phyloP scores from a whole-genome alignment of 2,329 filamentous ascomycete species.

The Botrytis aclada region DNA sequence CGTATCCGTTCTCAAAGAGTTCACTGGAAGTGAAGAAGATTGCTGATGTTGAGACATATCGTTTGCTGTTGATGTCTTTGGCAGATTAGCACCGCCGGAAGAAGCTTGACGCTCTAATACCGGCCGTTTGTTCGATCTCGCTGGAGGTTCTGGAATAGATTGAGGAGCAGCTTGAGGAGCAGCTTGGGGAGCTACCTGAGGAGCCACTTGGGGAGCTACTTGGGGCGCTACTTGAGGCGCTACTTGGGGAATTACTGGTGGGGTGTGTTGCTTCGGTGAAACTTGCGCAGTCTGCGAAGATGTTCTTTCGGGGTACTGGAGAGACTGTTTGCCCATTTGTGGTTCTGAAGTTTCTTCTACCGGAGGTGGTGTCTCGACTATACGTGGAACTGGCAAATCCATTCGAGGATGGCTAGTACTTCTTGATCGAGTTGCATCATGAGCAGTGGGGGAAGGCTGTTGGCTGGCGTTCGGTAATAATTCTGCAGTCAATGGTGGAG shows the following conservation, averaged over 20 bases:
- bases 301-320: slow-evolving; percentile 20
- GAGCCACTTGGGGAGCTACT: slow-evolving; percentile 1
- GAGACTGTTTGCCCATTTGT: slow-evolving; percentile 20
- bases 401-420: slow-evolving; percentile 33
- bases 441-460: slow-evolving; percentile 2
- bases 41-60: slow-evolving; percentile 59
- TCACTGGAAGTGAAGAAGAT: slow-evolving; percentile 67
- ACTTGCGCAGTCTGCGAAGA: slow-evolving; percentile 18
- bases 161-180: slow-evolving; percentile 20
- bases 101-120: slow-evolving; percentile 36
- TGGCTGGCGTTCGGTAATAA: not conserved
- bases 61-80: slow-evolving; percentile 40
- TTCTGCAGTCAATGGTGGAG: slow-evolving; percentile 6
- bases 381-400: slow-evolving; percentile 50
- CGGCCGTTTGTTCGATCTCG: slow-evolving; percentile 46
- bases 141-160: slow-evolving; percentile 46
- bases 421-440: slow-evolving; percentile 21
- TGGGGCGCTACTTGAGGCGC: slow-evolving; percentile 14
- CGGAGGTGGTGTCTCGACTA: slow-evolving; percentile 61
- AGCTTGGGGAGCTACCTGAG: not conserved
- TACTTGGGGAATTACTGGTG: not conserved
- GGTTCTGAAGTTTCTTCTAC: slow-evolving; percentile 27
- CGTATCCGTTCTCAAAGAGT: slow-evolving; percentile 68
- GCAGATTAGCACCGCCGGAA: not conserved
- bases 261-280: slow-evolving; percentile 43